A percentile compares a stretch with the other conserved stretches of the same genome.
Conservation (phyloP, 2,329 filamentous ascomycete species). For the Rasamsonia emersonii region DNA sequence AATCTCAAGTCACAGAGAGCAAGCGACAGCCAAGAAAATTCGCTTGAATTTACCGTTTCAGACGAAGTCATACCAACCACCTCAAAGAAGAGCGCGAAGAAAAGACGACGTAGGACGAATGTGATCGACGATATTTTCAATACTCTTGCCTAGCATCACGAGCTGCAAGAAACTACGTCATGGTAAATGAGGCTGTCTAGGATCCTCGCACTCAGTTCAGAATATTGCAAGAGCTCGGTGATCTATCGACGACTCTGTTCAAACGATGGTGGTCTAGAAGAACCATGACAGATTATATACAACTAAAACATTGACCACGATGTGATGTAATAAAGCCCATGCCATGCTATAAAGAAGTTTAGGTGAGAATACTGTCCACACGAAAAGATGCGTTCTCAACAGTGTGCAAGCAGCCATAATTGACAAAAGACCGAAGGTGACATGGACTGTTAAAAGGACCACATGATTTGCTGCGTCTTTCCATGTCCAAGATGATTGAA, state of each 20-base stretch:
- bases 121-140: constrained; percentile 68
- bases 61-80: constrained; percentile 5
- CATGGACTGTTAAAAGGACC: constrained; percentile 61
- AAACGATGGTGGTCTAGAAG: constrained; percentile 12
- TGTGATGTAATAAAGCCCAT: constrained; percentile 78
- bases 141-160: constrained; percentile 35
- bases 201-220: no score
- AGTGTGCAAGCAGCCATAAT: constrained; percentile 85
- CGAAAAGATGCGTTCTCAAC: constrained; percentile 82
- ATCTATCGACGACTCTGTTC: no score
- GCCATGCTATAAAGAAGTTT: constrained; percentile 91
- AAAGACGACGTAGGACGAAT: constrained; percentile 50
- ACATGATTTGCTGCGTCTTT: constrained; percentile 42
- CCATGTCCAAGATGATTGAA: constrained; percentile 13
- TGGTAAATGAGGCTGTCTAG: no score
- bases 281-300: constrained; percentile 50
- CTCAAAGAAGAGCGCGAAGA: constrained; percentile 35
- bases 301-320: constrained; percentile 60
- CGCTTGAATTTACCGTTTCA: constrained; percentile 10
- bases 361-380: constrained; percentile 97
- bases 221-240: no score
- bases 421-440: constrained; percentile 54
- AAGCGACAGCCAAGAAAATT: constrained; percentile 3
- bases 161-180: no score
- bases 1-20: no score